Evolutionary conservation across 371 early-diverging fungal species (phyloP).

Genomic region (Lichtheimia corymbifera): DNA sequence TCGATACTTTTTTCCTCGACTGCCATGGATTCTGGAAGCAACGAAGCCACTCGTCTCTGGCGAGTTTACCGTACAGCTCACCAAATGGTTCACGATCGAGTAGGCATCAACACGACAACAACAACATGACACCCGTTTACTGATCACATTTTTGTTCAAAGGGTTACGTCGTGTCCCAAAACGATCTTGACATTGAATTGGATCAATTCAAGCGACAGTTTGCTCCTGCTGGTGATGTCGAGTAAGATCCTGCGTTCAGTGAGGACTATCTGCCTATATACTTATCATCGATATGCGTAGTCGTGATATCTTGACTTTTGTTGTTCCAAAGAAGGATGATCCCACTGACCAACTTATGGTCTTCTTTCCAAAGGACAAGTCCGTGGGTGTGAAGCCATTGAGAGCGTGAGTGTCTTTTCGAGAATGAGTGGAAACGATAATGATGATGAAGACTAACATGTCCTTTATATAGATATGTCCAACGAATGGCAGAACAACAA

Average conservation of each 20-base stretch:
- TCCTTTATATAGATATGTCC: conserved; percentile 58
- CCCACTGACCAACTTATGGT: conserved; percentile 86
- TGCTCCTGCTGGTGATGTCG: conserved; percentile 75
- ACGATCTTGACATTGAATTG: conserved; percentile 82
- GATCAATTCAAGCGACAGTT: conserved; percentile 77
- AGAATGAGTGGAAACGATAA: not conserved
- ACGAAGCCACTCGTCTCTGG: conserved; percentile 77
- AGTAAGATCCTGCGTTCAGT: conserved; percentile 55
- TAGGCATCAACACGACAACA: conserved; percentile 21
- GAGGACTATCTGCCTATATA: not conserved
- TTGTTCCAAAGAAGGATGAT: conserved; percentile 83
- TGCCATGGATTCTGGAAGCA: conserved; percentile 56
- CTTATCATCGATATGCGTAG: conserved; percentile 37
- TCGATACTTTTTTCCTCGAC: not conserved
- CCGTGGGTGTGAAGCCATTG: conserved; percentile 92
- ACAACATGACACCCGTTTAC: too few relatives aligned
- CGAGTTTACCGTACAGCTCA: conserved; percentile 88
- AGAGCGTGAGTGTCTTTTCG: conserved; percentile 63
- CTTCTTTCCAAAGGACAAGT: conserved; percentile 89
- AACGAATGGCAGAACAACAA: conserved; percentile 83
- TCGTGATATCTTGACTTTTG: conserved; percentile 81
- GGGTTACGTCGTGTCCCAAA: conserved; percentile 84
- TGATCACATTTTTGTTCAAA: conserved; percentile 22
- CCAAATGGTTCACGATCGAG: conserved; percentile 87
- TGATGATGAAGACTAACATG: not conserved